A percentile compares a stretch with the other conserved stretches of the same genome.
Conservation (phyloP, 1,284 basidiomycete genomes). For the Thecaphora frezii region DNA sequence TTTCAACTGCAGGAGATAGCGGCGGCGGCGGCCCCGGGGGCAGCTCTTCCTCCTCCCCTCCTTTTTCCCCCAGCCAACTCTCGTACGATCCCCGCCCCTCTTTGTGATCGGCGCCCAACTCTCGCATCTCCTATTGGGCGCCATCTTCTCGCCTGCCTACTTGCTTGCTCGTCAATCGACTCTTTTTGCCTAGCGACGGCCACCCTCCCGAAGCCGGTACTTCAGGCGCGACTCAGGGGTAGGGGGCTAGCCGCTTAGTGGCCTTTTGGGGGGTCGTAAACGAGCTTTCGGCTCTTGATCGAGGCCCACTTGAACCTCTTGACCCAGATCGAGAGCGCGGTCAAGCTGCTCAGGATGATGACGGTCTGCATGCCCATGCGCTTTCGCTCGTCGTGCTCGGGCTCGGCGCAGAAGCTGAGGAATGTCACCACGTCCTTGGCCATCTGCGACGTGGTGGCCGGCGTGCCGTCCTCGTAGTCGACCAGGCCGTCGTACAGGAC, state of each 20-base stretch:
- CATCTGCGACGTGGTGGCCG: slow-evolving; percentile 97
- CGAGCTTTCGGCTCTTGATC: slow-evolving; percentile 49
- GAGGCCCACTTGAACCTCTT: slow-evolving; percentile 56
- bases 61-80: too few relatives aligned
- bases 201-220: too few relatives aligned
- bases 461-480: slow-evolving; percentile 69
- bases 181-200: too few relatives aligned
- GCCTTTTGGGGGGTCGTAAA: slow-evolving; percentile 47
- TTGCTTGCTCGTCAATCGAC: too few relatives aligned
- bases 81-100: too few relatives aligned
- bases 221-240: too few relatives aligned
- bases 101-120: too few relatives aligned
- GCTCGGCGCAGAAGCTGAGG: slow-evolving; percentile 74
- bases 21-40: too few relatives aligned
- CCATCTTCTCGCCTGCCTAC: too few relatives aligned
- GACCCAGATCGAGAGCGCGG: slow-evolving; percentile 46
- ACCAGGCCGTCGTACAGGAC: slow-evolving; percentile 79
- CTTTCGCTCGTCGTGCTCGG: slow-evolving; percentile 97
- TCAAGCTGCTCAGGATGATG: slow-evolving; percentile 44
- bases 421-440: slow-evolving; percentile 97
- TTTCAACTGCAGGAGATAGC: too few relatives aligned
- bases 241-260: slow-evolving; percentile 8
- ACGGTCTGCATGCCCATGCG: slow-evolving; percentile 74
- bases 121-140: too few relatives aligned
- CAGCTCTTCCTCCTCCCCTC: too few relatives aligned